Evolutionary conservation across 1,284 basidiomycete genomes (phyloP), one percentile per base, ranked within the genome.

Genomic region (Rhodotorula sp.): DNA sequence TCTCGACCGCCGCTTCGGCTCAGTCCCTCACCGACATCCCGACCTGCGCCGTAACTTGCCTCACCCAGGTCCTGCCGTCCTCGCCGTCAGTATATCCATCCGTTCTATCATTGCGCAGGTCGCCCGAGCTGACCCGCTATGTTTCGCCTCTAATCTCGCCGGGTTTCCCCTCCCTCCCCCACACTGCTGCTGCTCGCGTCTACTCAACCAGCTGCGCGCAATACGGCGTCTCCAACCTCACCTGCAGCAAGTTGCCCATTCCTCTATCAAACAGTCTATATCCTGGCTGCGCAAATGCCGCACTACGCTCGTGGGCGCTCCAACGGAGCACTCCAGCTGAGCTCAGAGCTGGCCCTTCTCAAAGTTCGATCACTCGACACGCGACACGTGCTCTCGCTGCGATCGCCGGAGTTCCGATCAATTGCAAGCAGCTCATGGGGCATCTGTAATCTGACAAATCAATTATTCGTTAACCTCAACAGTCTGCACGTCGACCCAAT

Each of bases 401-500:
- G 37, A 42, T 42, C 37, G 37, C 37, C 37, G 37, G 37, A 42
- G 37, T 42, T 42, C 37, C 37, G 37, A 42, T 42, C 37, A 12
- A 42, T 2, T 12, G 33, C 33, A 4, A 33, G 33, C 37, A 2
- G 37, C 37, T 42, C 10, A n/a, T n/a, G 7, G 37, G 37, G 37
- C 37, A 42, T 42, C 14, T 42, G 37, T 42, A 42, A 42, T 42
- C 37, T 42, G 37, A 42, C 37, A 42, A 42, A 42, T 42, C 37
- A 42, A 42, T 42, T 18, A n/a, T 48, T 10, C 8, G 46, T n/a
- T 20, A 17, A 7, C 17, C 14, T 8, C n/a, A 3, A 15, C 44
- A 67, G 66, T 67, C 53, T 70, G 69, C 61, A 70, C 69, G 20
- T 56, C 60, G 15, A 2, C 29, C 22, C 22, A 51, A 33, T 70